Percentiles rank a stretch among this genome's conserved stretches.
These are phyloP conservation scores for Alternaria sp. DNA, from an alignment of 2,329 filamentous ascomycete genomes.

Conservation along the genomic window DNA sequence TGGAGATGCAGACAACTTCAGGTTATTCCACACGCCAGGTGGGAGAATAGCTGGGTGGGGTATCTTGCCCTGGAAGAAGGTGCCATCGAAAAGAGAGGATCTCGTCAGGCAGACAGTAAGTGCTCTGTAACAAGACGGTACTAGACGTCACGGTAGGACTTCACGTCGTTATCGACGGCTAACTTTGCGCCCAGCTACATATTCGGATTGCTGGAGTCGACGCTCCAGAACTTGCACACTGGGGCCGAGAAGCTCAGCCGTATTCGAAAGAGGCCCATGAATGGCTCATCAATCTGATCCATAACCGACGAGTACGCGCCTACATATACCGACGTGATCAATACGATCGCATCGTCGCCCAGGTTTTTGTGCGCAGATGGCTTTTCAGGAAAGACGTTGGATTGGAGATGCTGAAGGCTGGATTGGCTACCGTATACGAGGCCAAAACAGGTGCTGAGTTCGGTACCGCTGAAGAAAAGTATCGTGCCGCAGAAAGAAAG, in stretches of 20 bases:
- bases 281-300: constrained; percentile 78
- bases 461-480: constrained; percentile 69
- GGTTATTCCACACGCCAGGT: constrained; percentile 93
- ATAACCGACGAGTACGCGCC: constrained; percentile 77
- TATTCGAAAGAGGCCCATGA: constrained; percentile 79
- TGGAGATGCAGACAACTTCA: constrained; percentile 95
- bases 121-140: neutral
- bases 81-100: constrained; percentile 72
- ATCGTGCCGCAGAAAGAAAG: constrained; percentile 68
- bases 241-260: constrained; percentile 86
- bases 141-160: neutral
- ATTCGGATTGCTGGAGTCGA: constrained; percentile 91
- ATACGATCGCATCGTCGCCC: constrained; percentile 89
- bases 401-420: constrained; percentile 83
- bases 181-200: constrained; percentile 67
- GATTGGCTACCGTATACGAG: constrained; percentile 91
- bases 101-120: constrained; percentile 78
- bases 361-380: constrained; percentile 74
- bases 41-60: constrained; percentile 87
- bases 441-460: constrained; percentile 90
- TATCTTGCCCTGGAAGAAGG: constrained; percentile 75
- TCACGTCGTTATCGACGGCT: constrained; percentile 11
- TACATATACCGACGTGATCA: constrained; percentile 86
- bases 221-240: constrained; percentile 91
- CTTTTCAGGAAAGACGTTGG: constrained; percentile 81